phyloP scores from a whole-genome alignment of 371 early-diverging fungal species.

The Phascolomyces articulosus region DNA sequence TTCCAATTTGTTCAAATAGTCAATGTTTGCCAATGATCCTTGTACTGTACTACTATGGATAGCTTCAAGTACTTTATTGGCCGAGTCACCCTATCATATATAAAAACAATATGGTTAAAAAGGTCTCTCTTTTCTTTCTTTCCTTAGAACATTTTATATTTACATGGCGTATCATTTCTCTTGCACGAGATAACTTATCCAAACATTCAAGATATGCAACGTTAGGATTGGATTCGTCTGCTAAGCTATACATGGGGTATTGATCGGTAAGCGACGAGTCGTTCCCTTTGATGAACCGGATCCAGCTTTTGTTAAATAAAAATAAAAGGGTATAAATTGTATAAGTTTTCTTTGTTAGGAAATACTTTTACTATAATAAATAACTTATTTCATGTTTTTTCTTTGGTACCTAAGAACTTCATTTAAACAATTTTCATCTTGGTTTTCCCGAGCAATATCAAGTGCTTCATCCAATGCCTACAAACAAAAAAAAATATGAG shows the following conservation, averaged over 20 bases:
- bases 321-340: too few relatives aligned
- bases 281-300: conserved; percentile 14
- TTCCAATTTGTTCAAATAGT: conserved; percentile 22
- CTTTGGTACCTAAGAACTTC: conserved; percentile 33
- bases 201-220: conserved; percentile 19
- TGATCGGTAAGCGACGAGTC: conserved; percentile 4
- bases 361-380: too few relatives aligned
- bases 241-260: conserved; percentile 2
- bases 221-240: conserved; percentile 13
- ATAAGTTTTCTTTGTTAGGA: too few relatives aligned
- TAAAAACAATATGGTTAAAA: too few relatives aligned
- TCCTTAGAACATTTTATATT: too few relatives aligned
- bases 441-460: conserved; percentile 33
- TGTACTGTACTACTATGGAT: conserved; percentile 19
- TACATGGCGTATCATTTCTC: conserved; percentile 28
- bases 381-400: not conserved
- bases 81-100: conserved; percentile 21
- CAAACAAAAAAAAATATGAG: not conserved
- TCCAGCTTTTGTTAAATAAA: conserved; percentile 21
- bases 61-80: conserved; percentile 21
- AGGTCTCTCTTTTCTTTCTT: not conserved
- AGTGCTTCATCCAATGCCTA: conserved; percentile 42
- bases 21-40: conserved; percentile 23
- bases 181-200: conserved; percentile 12
- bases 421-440: conserved; percentile 38